phyloP scores from a whole-genome alignment of 2,329 filamentous ascomycete species.

The Calonectria hongkongensis region DNA sequence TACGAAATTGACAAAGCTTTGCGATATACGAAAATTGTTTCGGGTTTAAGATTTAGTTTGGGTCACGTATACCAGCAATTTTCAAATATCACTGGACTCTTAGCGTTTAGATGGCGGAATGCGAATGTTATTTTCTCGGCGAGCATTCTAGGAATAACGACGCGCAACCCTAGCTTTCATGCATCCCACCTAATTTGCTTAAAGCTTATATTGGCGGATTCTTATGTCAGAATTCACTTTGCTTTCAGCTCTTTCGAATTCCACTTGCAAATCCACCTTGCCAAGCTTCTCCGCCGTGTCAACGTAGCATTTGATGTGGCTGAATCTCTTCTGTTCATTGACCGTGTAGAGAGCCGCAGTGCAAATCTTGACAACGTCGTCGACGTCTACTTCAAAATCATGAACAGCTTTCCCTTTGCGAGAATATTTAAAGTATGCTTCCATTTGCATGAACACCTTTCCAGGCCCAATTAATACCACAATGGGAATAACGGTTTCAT shows the following conservation, averaged over 20 bases:
- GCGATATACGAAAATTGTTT: no score
- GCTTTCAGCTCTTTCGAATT: background rate
- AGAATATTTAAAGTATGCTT: slow-evolving; percentile 27
- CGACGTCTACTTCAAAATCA: slow-evolving; percentile 33
- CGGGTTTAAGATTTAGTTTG: no score
- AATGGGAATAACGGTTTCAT: slow-evolving; percentile 27
- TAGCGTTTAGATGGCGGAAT: no score
- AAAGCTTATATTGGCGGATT: background rate
- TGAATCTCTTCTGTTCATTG: slow-evolving; percentile 19
- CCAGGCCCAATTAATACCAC: slow-evolving; percentile 21
- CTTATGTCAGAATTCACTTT: background rate
- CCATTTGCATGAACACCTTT: slow-evolving; percentile 30
- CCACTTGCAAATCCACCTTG: slow-evolving; percentile 5
- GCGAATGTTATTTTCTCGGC: no score
- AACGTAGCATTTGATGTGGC: slow-evolving; percentile 11
- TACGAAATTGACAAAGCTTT: no score
- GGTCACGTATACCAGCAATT: no score
- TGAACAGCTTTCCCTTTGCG: slow-evolving; percentile 27
- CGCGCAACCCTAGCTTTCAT: no score
- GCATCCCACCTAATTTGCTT: no score
- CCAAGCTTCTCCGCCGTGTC: slow-evolving; percentile 16
- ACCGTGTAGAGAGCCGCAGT: slow-evolving; percentile 8
- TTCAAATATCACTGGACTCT: no score
- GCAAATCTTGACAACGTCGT: slow-evolving; percentile 33
- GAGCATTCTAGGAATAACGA: no score